Conservation (phyloP, 345 rosid genomes). For the Salix exigua region DNA sequence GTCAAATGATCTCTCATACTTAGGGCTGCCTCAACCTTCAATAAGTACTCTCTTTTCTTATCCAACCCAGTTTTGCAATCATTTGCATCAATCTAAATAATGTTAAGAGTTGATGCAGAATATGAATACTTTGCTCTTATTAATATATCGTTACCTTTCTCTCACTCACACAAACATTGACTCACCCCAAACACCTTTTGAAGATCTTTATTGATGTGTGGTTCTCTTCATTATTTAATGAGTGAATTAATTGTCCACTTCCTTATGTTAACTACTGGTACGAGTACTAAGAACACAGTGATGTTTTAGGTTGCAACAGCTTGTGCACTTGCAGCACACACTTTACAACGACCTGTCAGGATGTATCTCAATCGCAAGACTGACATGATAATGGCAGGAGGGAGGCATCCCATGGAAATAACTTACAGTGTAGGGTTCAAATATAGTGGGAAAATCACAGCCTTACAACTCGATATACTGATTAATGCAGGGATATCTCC, state of each 20-base stretch:
- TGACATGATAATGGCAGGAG: slow-evolving; percentile 89
- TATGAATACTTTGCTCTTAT: too few relatives aligned
- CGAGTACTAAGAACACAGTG: not conserved
- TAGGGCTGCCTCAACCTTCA: too few relatives aligned
- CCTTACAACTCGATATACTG: slow-evolving; percentile 52
- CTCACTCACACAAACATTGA: too few relatives aligned
- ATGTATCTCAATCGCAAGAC: slow-evolving; percentile 67
- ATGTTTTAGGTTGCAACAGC: slow-evolving; percentile 65
- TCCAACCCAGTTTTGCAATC: too few relatives aligned
- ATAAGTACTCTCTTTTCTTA: too few relatives aligned
- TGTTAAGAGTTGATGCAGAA: too few relatives aligned
- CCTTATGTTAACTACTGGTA: too few relatives aligned
- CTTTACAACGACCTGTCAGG: slow-evolving; percentile 60
- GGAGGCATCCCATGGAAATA: slow-evolving; percentile 92
- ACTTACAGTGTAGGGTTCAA: slow-evolving; percentile 84
- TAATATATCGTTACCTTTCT: too few relatives aligned
- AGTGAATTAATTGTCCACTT: not conserved
- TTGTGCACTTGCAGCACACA: slow-evolving; percentile 77
- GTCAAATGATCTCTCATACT: too few relatives aligned
- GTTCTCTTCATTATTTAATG: not conserved
- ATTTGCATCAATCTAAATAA: too few relatives aligned
- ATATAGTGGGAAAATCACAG: slow-evolving; percentile 76
- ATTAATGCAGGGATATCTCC: slow-evolving; percentile 57
- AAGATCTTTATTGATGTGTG: too few relatives aligned
- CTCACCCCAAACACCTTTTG: too few relatives aligned